Evolutionary conservation across 2,329 filamentous ascomycete species (phyloP).

Genomic region (Microdochium nivale): DNA sequence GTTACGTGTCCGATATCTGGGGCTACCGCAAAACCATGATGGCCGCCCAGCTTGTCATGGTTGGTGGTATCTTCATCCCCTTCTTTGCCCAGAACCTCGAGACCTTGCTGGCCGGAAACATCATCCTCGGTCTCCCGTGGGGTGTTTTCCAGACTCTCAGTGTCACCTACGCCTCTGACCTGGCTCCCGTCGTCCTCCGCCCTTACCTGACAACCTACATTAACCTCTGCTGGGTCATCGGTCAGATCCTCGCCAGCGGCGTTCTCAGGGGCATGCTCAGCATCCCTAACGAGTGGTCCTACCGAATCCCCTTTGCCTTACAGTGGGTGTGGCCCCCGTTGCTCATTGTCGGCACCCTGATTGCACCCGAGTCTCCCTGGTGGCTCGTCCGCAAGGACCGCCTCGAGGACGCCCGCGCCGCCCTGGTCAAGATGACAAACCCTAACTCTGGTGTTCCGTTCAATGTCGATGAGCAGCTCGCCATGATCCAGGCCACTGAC

Average conservation of each 20-base stretch:
- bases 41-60: slow-evolving; percentile 20
- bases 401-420: slow-evolving; percentile 7
- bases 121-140: slow-evolving; percentile 26
- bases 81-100: slow-evolving; percentile 25
- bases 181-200: slow-evolving; percentile 16
- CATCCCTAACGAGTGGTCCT: slow-evolving; percentile 11
- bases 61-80: slow-evolving; percentile 25
- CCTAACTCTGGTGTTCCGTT: slow-evolving; percentile 13
- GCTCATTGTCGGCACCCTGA: slow-evolving; percentile 19
- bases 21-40: slow-evolving; percentile 28
- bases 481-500: slow-evolving; percentile 20
- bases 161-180: slow-evolving; percentile 17
- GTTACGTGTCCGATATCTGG: slow-evolving; percentile 24
- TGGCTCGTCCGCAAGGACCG: slow-evolving; percentile 23
- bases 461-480: slow-evolving; percentile 2
- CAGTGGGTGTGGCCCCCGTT: slow-evolving; percentile 30
- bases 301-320: slow-evolving; percentile 29
- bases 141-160: slow-evolving; percentile 16
- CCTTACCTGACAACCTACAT: slow-evolving; percentile 16
- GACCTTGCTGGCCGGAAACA: slow-evolving; percentile 21
- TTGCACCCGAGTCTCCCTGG: slow-evolving; percentile 29
- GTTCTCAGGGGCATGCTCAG: slow-evolving; percentile 13
- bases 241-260: slow-evolving; percentile 15
- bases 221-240: slow-evolving; percentile 16
- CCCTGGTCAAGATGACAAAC: slow-evolving; percentile 15